Base-by-base conservation (phyloP, 768 basidiomycete species). In the Brasilioporus rufonigricans region DNA sequence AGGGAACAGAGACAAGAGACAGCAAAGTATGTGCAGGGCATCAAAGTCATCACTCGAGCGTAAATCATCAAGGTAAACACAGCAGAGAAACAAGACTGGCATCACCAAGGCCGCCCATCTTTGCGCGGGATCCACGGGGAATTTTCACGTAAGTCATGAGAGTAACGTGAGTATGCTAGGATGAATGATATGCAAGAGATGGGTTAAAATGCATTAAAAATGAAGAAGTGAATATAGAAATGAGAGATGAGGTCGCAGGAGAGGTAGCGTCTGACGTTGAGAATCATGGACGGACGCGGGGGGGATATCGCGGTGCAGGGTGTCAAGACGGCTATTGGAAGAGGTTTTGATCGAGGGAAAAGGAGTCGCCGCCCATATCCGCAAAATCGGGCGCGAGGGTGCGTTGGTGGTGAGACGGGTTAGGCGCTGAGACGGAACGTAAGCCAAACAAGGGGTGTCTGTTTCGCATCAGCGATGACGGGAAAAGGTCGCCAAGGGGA, bases 271-370 rank as follows among this genome's bases (percentile, higher is more conserved):
- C 59, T 65, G 60, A 61, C 58, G 53, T 59, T 61, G 59, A 63
- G 65, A 53, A 52, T 59, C 57, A 57, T 63, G 62, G 56, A 41
- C n/a, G 23, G 49, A 35, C 32, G 31, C 54, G 58, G 60, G 51
- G 44, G 8, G 65, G 63, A 62, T 39, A 49, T 65, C 45, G 46
- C 40, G 27, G 31, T 43, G 31, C 52, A 53, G 27, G 26, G 56
- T 58, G 59, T 60, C 48, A 24, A 50, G 62, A 53, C 56, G 50
- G 57, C 77, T 68, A 84, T 63, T 79, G 79, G 65, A 80, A 75
- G 58, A 84, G 73, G 52, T 74, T 71, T 56, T 78, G 78, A 29
- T 77, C 65, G 36, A 75, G 75, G 33, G 74, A 75, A 48, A 79
- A 74, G 36, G 73, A 71, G 29, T 62, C 61, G 9, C 67, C 69